Conservation (phyloP, 257 asterid species). For the Solanum piurae region DNA sequence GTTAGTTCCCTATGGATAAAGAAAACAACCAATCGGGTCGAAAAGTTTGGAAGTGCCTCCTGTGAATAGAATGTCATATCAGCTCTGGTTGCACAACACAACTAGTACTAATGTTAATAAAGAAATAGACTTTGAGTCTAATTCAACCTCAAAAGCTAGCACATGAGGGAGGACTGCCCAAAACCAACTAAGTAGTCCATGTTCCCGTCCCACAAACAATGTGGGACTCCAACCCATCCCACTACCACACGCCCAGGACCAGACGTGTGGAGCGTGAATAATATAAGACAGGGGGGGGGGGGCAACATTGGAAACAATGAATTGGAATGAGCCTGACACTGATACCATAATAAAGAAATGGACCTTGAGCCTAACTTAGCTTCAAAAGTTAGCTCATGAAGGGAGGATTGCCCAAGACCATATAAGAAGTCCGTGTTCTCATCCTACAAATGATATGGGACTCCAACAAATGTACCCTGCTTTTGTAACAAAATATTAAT, state of each 20-base stretch:
- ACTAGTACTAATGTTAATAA: not conserved
- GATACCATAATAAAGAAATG: not conserved
- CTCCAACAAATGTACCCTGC: not conserved
- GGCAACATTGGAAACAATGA: not conserved
- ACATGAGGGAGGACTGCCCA: not conserved
- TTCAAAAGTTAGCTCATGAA: not conserved
- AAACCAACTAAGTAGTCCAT: not conserved
- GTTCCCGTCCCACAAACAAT: not conserved
- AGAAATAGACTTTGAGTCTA: not conserved
- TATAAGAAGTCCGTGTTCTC: not conserved
- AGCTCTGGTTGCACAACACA: not conserved
- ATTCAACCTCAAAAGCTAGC: not conserved
- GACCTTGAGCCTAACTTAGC: not conserved
- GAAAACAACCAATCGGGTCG: not conserved
- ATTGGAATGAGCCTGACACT: not conserved
- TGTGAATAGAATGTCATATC: not conserved
- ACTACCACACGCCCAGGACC: not conserved
- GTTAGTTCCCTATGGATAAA: not conserved
- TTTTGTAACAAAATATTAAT: not conserved
- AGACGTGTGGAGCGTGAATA: not conserved
- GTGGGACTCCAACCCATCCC: not conserved
- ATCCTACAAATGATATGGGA: not conserved
- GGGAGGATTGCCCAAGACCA: not conserved
- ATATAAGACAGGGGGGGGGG: not conserved
- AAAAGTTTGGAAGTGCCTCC: not conserved